A percentile compares a stretch with the other conserved stretches of the same genome.
phyloP scores from a whole-genome alignment of 306 rosid genomes.

The Vigna mungo region DNA sequence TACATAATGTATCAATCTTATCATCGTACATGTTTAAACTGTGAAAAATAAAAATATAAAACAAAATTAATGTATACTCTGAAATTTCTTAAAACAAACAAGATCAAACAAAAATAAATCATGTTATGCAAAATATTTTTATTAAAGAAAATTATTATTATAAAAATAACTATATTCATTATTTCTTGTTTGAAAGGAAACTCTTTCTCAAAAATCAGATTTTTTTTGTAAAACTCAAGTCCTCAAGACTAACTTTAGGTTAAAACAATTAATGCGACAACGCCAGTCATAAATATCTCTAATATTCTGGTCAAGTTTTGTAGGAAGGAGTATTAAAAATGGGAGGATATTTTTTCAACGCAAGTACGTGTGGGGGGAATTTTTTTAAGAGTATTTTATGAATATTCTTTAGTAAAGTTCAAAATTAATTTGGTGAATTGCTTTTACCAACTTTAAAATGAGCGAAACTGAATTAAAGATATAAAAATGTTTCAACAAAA shows the following conservation, averaged over 20 bases:
- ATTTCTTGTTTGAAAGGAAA: too few relatives aligned
- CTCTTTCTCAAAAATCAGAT: too few relatives aligned
- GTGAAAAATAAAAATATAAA: too few relatives aligned
- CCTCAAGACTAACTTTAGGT: neutral
- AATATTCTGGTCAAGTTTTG: neutral
- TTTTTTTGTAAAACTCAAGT: neutral
- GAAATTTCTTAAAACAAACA: too few relatives aligned
- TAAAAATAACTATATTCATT: too few relatives aligned
- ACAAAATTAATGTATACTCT: too few relatives aligned
- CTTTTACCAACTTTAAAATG: neutral
- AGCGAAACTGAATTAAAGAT: neutral
- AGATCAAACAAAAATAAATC: too few relatives aligned
- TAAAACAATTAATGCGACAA: neutral
- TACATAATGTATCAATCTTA: too few relatives aligned
- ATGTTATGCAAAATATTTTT: too few relatives aligned
- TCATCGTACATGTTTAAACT: too few relatives aligned
- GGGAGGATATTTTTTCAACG: neutral
- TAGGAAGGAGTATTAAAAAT: neutral
- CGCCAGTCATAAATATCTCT: neutral
- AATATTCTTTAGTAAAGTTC: neutral
- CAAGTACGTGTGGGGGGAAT: neutral
- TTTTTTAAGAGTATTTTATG: neutral
- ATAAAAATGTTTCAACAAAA: too few relatives aligned
- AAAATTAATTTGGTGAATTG: neutral
- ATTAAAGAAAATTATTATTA: too few relatives aligned